Conservation (phyloP, 805 yeast species). For the Starmerella powellii region DNA sequence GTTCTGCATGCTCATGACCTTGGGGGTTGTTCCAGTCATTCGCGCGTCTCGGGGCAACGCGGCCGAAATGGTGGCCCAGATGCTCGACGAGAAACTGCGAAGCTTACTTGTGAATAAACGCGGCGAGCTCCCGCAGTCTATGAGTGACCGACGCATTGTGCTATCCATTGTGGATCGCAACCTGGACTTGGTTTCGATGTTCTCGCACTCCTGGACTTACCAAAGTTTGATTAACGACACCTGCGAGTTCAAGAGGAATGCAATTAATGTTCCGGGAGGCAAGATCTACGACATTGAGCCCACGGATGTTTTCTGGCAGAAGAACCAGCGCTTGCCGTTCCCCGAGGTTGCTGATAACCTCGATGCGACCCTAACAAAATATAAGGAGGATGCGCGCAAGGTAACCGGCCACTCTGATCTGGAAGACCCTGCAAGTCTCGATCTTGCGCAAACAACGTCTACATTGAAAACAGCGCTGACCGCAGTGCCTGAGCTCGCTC, state of each 20-base stretch:
- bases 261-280: conserved; percentile 46
- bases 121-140: conserved; percentile 29
- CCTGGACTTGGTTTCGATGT: conserved; percentile 84
- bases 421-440: conserved; percentile 43
- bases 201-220: conserved; percentile 94
- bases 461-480: conserved; percentile 74
- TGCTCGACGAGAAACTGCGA: conserved; percentile 68
- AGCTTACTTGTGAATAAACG: conserved; percentile 71
- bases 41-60: conserved; percentile 90
- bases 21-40: conserved; percentile 73
- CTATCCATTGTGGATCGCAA: conserved; percentile 76
- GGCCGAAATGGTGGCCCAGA: conserved; percentile 84
- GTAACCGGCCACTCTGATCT: conserved; percentile 67
- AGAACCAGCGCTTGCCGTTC: conserved; percentile 77
- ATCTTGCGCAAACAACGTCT: conserved; percentile 70
- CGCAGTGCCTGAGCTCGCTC: conserved; percentile 82
- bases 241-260: conserved; percentile 67
- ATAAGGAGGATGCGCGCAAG: conserved; percentile 79
- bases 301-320: conserved; percentile 81
- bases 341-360: conserved; percentile 99
- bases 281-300: conserved; percentile 76
- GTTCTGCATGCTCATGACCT: conserved; percentile 65
- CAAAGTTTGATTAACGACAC: conserved; percentile 94
- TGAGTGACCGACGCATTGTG: conserved; percentile 43
- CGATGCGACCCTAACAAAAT: conserved; percentile 65